Base-by-base conservation (phyloP, 306 rosid species). In the Sindora glabra region DNA sequence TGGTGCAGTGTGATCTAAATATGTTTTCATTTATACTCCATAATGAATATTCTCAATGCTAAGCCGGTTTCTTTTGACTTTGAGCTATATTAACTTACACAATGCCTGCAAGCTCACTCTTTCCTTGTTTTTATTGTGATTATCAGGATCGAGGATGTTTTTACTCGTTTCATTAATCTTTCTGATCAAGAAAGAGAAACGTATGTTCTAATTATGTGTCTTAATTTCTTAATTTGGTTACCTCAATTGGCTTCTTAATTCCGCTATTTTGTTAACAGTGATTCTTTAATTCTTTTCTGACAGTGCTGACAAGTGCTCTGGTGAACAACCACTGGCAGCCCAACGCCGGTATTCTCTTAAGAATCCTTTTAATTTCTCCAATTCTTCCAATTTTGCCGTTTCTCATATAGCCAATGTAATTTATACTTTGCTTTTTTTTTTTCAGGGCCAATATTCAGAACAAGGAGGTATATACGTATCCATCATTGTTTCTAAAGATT, bases 401-500 rank as follows among this genome's bases (percentile, higher is more conserved):
- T 13, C 14, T 10, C 5, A 5, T 47, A n/a, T n/a, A n/a, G n/a
- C n/a, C n/a, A n/a, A n/a, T 18, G 17, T 34, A 34, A 34, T 34
- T 9, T 1, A 11, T 14, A 25, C 3, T 51, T 7, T 0, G 10
- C 41, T 14, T 48, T 4, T 30, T 9, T 34, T 53, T 32, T 18
- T 67, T 77, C 91, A 89, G 97, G 70, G 76, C n/a, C n/a, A n/a
- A 74, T 38, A 62, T 89, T 38, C 97, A 86, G n/a, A 89, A 77
- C 65, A 86, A 83, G 56, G 97, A 89, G 96, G 96, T 80, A 56
- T 21, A n/a, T n/a, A n/a, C n/a, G n/a, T n/a, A n/a, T n/a, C n/a
- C n/a, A n/a, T n/a, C n/a, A n/a, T n/a, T n/a, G n/a, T n/a, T n/a
- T n/a, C n/a, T n/a, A n/a, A n/a, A n/a, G n/a, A n/a, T n/a, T n/a